These are phyloP conservation scores for Erigeron canadensis DNA, from an alignment of 129 eudicot species.

Conservation along the genomic window DNA sequence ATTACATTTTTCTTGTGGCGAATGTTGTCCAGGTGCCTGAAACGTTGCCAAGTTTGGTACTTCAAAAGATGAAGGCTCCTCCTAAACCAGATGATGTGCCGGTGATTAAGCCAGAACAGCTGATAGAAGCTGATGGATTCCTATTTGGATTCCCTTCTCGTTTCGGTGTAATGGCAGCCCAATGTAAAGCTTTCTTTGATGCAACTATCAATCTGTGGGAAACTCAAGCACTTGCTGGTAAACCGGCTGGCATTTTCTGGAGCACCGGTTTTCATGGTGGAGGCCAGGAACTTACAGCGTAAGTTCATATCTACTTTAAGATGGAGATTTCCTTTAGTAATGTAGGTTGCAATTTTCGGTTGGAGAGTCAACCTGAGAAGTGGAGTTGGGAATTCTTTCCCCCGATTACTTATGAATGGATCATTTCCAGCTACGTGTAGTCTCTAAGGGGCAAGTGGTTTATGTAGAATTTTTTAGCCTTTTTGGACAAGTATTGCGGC, in stretches of 20 bases:
- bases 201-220: conserved; percentile 62
- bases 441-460: too few species aligned
- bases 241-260: conserved; percentile 97
- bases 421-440: not conserved
- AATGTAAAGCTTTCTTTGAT: conserved; percentile 80
- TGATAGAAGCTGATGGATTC: conserved; percentile 85
- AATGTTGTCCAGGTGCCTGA: conserved; percentile 60
- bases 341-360: not conserved
- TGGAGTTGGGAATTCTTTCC: not conserved
- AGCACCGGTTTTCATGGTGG: conserved; percentile 96
- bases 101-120: conserved; percentile 65
- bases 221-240: conserved; percentile 82
- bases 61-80: conserved; percentile 88
- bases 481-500: too few species aligned
- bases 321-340: not conserved
- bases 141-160: conserved; percentile 87
- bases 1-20: not conserved
- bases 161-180: conserved; percentile 95
- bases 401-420: not conserved
- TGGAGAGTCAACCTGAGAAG: too few species aligned
- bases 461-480: too few species aligned
- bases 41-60: conserved; percentile 52
- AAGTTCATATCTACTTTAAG: conserved; percentile 19
- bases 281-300: conserved; percentile 88
- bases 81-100: conserved; percentile 69